Conservation (phyloP, 371 early-diverging fungal genomes). For the Actinomucor elegans region DNA sequence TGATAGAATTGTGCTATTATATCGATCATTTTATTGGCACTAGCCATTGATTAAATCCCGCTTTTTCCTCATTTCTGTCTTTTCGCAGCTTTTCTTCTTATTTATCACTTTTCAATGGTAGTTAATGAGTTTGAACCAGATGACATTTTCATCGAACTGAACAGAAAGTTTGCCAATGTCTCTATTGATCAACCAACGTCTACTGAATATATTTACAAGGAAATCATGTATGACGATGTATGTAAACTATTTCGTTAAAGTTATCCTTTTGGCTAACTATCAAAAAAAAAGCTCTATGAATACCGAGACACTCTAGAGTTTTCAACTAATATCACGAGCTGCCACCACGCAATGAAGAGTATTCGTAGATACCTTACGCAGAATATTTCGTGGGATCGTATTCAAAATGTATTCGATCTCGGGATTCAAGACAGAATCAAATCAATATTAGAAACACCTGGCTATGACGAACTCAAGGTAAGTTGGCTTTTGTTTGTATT, state of each 20-base stretch:
- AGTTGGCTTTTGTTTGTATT: background rate
- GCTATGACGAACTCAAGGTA: slow-evolving; percentile 19
- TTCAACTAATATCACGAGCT: slow-evolving; percentile 5
- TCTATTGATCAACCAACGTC: slow-evolving; percentile 4
- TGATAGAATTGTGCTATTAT: no score
- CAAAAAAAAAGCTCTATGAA: slow-evolving; percentile 10
- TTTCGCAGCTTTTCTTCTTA: background rate
- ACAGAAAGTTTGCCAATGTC: slow-evolving; percentile 19
- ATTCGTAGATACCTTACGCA: slow-evolving; percentile 23
- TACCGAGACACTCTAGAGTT: slow-evolving; percentile 4
- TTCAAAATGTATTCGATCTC: slow-evolving; percentile 13
- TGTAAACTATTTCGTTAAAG: background rate
- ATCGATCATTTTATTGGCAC: no score
- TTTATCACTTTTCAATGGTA: background rate
- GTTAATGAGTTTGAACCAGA: slow-evolving; percentile 13
- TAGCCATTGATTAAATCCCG: no score
- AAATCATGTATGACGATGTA: slow-evolving; percentile 14
- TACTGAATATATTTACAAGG: slow-evolving; percentile 4
- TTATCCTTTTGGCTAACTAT: background rate
- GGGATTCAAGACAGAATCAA: slow-evolving; percentile 3
- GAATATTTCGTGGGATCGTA: slow-evolving; percentile 12
- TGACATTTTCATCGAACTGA: slow-evolving; percentile 12
- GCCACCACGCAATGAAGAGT: slow-evolving; percentile 16
- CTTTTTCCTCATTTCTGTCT: background rate
- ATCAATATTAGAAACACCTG: slow-evolving; percentile 6